Conservation (phyloP, 1,284 basidiomycete genomes). For the Trichosporon sp. region DNA sequence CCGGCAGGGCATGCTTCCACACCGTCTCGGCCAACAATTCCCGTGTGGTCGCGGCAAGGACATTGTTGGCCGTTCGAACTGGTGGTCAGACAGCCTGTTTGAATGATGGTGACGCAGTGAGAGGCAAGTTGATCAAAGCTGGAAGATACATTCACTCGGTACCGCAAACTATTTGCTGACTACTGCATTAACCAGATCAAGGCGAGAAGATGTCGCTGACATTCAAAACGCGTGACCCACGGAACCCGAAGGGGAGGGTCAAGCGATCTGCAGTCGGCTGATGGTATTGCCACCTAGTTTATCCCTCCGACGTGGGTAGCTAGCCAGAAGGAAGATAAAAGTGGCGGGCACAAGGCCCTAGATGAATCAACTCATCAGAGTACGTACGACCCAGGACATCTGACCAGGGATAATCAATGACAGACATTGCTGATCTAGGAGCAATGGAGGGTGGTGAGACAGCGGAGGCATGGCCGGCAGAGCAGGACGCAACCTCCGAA, state of each 20-base stretch:
- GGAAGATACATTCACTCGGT: not conserved
- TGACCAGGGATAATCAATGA: not conserved
- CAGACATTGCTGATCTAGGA: not conserved
- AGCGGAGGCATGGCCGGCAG: not conserved
- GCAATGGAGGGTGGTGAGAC: not conserved
- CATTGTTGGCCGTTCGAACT: too few relatives aligned
- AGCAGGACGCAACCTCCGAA: not conserved
- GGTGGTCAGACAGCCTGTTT: too few relatives aligned
- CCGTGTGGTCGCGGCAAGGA: not conserved
- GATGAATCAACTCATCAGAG: not conserved
- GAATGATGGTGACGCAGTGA: too few relatives aligned
- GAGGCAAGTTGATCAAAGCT: too few relatives aligned
- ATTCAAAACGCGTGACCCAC: conserved; percentile 6
- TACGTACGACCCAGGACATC: not conserved
- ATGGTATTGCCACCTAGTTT: conserved; percentile 5
- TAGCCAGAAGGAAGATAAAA: conserved; percentile 6
- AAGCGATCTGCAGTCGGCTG: conserved; percentile 5
- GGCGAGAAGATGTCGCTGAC: not conserved
- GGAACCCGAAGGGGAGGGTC: not conserved
- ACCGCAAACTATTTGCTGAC: not conserved
- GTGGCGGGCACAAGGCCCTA: not conserved
- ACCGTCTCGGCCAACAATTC: not conserved
- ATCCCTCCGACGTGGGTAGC: conserved; percentile 4
- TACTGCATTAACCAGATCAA: not conserved
- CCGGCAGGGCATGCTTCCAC: not conserved